Conservation (phyloP, 768 basidiomycete species). For the Rhodotorula diobovata region DNA sequence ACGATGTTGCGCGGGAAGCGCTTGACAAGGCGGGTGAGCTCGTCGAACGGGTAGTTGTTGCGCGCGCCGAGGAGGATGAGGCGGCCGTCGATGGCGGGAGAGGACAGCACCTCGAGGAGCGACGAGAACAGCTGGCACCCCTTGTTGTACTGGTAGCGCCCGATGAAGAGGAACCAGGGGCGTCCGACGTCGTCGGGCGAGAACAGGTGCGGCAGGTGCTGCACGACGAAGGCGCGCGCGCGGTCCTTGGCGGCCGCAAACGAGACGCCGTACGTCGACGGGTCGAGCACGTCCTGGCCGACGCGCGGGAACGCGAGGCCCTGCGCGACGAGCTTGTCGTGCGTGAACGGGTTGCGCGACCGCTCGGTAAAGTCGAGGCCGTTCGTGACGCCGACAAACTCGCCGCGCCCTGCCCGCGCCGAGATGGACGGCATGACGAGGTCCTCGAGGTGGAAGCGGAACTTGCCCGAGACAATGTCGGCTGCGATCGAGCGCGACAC, state of each 20-base stretch:
- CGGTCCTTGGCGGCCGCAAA: conserved; percentile 5
- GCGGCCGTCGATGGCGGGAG: background rate
- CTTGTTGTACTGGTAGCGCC: conserved; percentile 34
- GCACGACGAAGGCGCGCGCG: conserved; percentile 11
- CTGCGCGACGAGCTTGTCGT: background rate
- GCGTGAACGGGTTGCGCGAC: conserved; percentile 15
- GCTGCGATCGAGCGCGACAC: conserved; percentile 25
- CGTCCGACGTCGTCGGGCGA: background rate
- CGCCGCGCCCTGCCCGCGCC: background rate
- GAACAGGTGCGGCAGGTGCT: conserved; percentile 2
- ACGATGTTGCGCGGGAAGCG: conserved; percentile 8
- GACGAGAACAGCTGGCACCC: conserved; percentile 21
- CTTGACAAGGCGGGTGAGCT: background rate
- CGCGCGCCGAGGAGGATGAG: conserved; percentile 26
- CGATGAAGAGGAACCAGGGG: conserved; percentile 27
- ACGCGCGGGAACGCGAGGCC: conserved; percentile 22
- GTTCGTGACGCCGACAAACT: conserved; percentile 29
- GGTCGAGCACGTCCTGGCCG: conserved; percentile 2
- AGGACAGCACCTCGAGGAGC: conserved; percentile 12
- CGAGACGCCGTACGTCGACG: background rate
- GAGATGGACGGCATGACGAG: conserved; percentile 30
- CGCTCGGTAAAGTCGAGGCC: conserved; percentile 21
- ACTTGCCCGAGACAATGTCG: conserved; percentile 16
- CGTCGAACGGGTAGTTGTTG: conserved; percentile 24
- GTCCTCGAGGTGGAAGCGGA: conserved; percentile 23